A percentile compares a stretch with the other conserved stretches of the same genome.
Conservation (phyloP, 164 flowering plant species). For the Magnolia officinalis region DNA sequence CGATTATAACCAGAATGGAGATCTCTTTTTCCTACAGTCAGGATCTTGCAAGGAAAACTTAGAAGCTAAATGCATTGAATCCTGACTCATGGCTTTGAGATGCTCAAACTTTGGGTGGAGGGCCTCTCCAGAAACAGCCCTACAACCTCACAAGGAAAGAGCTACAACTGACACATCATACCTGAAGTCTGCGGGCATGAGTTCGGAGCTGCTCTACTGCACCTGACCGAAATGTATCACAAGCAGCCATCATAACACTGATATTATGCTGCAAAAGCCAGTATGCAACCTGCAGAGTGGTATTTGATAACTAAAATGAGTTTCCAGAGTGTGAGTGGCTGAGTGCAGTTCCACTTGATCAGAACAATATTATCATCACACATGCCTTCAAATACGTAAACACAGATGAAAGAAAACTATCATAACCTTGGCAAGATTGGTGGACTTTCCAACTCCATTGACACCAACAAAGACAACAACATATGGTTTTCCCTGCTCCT, state of each 20-base stretch:
- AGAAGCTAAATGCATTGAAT: background rate
- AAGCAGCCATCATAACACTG: slow-evolving; percentile 99
- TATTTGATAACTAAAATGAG: background rate
- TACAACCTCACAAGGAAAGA: background rate
- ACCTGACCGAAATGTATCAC: slow-evolving; percentile 96
- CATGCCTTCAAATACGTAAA: background rate
- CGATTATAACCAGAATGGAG: background rate
- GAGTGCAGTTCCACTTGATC: slow-evolving; percentile 2
- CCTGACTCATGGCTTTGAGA: background rate
- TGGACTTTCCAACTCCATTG: slow-evolving; percentile 98
- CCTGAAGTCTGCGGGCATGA: slow-evolving; percentile 97
- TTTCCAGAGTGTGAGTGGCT: background rate
- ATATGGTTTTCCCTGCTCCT: slow-evolving; percentile 89
- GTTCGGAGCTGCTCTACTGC: slow-evolving; percentile 98
- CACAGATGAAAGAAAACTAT: background rate
- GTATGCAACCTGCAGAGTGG: slow-evolving; percentile 75
- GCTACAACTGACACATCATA: slow-evolving; percentile 15
- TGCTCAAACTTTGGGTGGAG: background rate
- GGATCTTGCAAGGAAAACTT: background rate
- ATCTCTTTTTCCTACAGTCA: background rate
- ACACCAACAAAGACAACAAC: slow-evolving; percentile 97
- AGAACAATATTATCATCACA: background rate
- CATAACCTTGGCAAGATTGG: slow-evolving; percentile 90
- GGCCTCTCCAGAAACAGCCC: background rate
- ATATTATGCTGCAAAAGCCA: slow-evolving; percentile 94